Evolutionary conservation across 805 yeast genomes (phyloP).

Genomic region (Metschnikowia cerradonensis): DNA sequence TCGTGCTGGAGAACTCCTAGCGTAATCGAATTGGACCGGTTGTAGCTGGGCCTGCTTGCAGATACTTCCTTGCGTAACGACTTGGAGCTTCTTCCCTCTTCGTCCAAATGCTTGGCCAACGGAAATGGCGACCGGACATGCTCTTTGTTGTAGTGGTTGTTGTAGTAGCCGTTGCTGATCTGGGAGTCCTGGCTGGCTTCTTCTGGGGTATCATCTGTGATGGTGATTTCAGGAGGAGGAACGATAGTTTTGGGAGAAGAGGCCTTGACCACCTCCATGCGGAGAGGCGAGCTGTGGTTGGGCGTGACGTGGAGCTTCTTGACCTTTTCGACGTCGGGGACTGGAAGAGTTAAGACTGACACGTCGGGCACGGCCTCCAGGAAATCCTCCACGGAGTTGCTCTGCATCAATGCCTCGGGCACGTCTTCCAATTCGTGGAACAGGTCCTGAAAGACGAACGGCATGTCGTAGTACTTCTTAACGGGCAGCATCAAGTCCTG

Average conservation of each 20-base stretch:
- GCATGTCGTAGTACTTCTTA: conserved; percentile 20
- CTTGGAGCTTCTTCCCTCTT: conserved; percentile 21
- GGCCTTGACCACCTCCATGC: conserved; percentile 12
- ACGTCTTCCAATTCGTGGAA: conserved; percentile 39
- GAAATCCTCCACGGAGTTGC: conserved; percentile 5
- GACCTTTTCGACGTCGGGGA: conserved; percentile 1
- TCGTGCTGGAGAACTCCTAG: conserved; percentile 36
- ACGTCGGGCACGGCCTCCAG: conserved; percentile 1
- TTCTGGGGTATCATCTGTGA: conserved; percentile 6
- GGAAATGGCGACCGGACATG: conserved; percentile 40
- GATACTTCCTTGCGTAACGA: neutral
- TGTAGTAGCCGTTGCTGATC: conserved; percentile 22
- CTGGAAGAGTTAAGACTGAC: neutral
- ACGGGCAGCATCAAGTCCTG: conserved; percentile 22
- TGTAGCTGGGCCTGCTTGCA: conserved; percentile 23
- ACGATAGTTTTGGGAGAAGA: neutral
- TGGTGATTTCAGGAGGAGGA: conserved; percentile 9
- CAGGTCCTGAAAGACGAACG: conserved; percentile 29
- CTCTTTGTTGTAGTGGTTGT: conserved; percentile 48
- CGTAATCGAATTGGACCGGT: conserved; percentile 38
- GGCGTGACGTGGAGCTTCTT: conserved; percentile 8
- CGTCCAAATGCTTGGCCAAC: conserved; percentile 35
- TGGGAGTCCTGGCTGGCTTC: conserved; percentile 3
- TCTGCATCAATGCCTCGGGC: conserved; percentile 34
- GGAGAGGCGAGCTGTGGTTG: conserved; percentile 15